Evolutionary conservation across 345 rosid species (phyloP).

Genomic region (Gossypium rotundifolium): DNA sequence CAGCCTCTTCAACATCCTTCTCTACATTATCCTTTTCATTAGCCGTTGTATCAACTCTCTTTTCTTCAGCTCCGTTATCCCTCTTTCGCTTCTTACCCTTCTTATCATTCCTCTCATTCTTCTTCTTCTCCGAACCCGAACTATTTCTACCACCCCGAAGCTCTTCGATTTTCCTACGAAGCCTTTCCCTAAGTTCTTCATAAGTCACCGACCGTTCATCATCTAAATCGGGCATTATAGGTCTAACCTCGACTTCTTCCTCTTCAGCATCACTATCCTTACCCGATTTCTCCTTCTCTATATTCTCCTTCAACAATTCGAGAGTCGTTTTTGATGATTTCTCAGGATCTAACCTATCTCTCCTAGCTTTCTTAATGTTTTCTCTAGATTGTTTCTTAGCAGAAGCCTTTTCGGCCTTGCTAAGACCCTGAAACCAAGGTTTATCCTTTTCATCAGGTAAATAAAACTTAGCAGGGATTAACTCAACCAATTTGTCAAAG

Average conservation of each 20-base stretch:
- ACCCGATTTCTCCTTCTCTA: slow-evolving; percentile 52
- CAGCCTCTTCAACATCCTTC: slow-evolving; percentile 62
- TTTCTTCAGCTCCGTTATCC: slow-evolving; percentile 37
- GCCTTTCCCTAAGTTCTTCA: slow-evolving; percentile 74
- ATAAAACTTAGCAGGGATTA: slow-evolving; percentile 87
- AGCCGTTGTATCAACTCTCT: slow-evolving; percentile 12
- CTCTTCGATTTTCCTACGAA: slow-evolving; percentile 60
- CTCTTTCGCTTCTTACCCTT: slow-evolving; percentile 57
- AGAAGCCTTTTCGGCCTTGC: slow-evolving; percentile 53
- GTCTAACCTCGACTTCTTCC: slow-evolving; percentile 36
- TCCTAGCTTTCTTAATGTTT: slow-evolving; percentile 74
- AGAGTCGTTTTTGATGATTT: slow-evolving; percentile 50
- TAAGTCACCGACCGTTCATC: slow-evolving; percentile 42
- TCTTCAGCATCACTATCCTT: slow-evolving; percentile 40
- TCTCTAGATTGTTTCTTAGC: slow-evolving; percentile 61
- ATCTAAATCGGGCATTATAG: slow-evolving; percentile 31
- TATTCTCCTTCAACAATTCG: slow-evolving; percentile 53
- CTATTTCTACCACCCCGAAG: slow-evolving; percentile 49
- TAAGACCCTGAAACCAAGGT: slow-evolving; percentile 77
- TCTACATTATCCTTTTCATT: slow-evolving; percentile 37
- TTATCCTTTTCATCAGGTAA: slow-evolving; percentile 70
- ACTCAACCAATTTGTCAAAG: slow-evolving; percentile 71
- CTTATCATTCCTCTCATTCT: slow-evolving; percentile 27
- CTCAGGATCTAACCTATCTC: slow-evolving; percentile 72
- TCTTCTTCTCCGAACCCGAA: slow-evolving; percentile 22